Evolutionary conservation across 2,329 filamentous ascomycete genomes (phyloP).

Genomic region (Fusarium liriodendri): DNA sequence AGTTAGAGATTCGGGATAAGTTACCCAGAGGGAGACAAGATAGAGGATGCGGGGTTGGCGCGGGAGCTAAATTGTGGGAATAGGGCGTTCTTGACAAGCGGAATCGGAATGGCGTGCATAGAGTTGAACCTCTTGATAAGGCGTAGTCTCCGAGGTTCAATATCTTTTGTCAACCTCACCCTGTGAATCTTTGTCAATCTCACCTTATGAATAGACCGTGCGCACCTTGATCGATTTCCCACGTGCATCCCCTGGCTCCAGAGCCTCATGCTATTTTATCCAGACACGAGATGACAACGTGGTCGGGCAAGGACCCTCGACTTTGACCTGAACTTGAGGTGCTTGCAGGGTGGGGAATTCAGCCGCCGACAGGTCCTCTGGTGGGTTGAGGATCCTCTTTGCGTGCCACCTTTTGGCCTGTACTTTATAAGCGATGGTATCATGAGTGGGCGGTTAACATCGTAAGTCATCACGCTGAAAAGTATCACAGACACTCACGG

Average conservation of each 20-base stretch:
- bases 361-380: neutral
- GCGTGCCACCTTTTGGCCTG: neutral
- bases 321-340: neutral
- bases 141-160: neutral
- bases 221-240: neutral
- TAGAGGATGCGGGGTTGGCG: constrained; percentile 29
- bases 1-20: neutral
- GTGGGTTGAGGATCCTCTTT: constrained; percentile 12
- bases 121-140: neutral
- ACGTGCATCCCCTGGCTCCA: neutral
- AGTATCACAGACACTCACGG: neutral
- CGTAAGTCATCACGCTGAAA: neutral
- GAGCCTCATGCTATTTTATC: neutral
- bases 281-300: neutral
- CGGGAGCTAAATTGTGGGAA: constrained; percentile 24
- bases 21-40: neutral
- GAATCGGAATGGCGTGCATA: neutral
- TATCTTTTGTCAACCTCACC: neutral
- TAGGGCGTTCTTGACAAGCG: constrained; percentile 40
- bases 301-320: neutral
- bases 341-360: neutral
- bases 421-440: neutral
- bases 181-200: neutral
- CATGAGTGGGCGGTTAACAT: neutral
- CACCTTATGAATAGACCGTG: neutral